Conservation (phyloP, 164 flowering plant species). For the Euptelea pleiosperma region DNA sequence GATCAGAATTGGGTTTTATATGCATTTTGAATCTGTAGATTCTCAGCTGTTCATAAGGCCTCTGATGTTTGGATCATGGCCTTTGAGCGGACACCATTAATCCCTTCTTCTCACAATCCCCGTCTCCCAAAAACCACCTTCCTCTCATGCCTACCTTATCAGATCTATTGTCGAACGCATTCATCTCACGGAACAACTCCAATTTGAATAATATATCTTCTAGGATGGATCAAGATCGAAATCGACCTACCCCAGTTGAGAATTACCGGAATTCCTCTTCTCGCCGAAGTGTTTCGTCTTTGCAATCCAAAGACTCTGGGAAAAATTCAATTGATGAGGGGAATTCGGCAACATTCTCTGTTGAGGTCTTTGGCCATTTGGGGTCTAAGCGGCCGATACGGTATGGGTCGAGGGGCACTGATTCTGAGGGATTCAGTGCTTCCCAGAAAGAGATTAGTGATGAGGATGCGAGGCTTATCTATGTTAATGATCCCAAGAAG, state of each 20-base stretch:
- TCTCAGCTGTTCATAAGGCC: conserved; percentile 14
- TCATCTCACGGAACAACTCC: background rate
- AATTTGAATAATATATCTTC: background rate
- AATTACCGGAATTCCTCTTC: conserved; percentile 31
- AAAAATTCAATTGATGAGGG: conserved; percentile 25
- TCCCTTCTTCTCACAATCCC: conserved; percentile 38
- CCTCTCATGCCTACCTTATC: conserved; percentile 8
- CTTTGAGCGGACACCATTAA: conserved; percentile 41
- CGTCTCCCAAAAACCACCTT: conserved; percentile 9
- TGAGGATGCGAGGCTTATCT: conserved; percentile 72
- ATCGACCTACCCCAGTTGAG: background rate
- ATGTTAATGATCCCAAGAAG: conserved; percentile 59
- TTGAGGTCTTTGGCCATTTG: conserved; percentile 22
- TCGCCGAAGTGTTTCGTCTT: conserved; percentile 36
- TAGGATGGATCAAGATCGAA: conserved; percentile 11
- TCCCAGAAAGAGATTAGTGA: conserved; percentile 83
- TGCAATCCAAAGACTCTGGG: conserved; percentile 38
- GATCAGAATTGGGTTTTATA: background rate
- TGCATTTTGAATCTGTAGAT: background rate
- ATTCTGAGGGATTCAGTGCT: conserved; percentile 49
- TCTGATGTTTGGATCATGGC: conserved; percentile 45
- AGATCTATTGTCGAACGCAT: conserved; percentile 18
- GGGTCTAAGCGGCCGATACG: conserved; percentile 41
- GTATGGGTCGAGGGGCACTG: conserved; percentile 56
- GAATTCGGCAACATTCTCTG: conserved; percentile 12